Base-by-base conservation (phyloP, 371 early-diverging fungal genomes). In the Mortierella sp. region DNA sequence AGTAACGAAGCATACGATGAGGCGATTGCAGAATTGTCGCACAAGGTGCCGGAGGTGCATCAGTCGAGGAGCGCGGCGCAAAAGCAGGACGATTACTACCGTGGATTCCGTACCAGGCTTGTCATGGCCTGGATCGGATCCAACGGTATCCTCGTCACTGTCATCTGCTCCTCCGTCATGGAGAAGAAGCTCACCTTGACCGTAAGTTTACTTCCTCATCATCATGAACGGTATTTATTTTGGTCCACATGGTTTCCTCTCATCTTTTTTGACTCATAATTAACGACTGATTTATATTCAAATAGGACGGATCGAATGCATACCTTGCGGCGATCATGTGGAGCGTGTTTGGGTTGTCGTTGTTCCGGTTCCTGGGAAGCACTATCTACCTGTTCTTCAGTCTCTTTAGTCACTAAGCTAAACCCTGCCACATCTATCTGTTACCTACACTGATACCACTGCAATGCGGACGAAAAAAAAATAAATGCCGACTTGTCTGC, bases 31-130 rank as follows among this genome's bases (percentile, higher is more conserved):
- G 89, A 87, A 43, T 78, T 93, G 24, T 83, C 83, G 1, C 79
- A 89, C 47, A 79, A 85, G 53, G 90, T 85, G 34, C 86, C 78
- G 31, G 90, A 91, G 69, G 79, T 82, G 0, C 89, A 86, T 44
- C 87, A 90, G 82, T 89, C 93, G 68, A 90, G 93, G 41, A 95
- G 94, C 65, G 91, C 92, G 4, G 89, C 91, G 64, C 95, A 93
- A 13, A 95, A 94, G 70, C 92, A 91, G 76, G 96, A 97, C 65
- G 98, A 98, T 72, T 92, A 94, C 82, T 96, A 96, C 85, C 92
- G 93, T 66, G 89, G 90, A 26, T 96, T 96, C 90, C 90, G 98
- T 10, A 97, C 97, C 0, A 86, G 90, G 11, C 81, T 96, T 16
- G 92, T 98, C 22, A 89, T 97, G 39, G 87, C 88, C 53, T 98